These are phyloP conservation scores for Ophiostoma sp. DNA, from an alignment of 2,329 filamentous ascomycete species.

Conservation along the genomic window DNA sequence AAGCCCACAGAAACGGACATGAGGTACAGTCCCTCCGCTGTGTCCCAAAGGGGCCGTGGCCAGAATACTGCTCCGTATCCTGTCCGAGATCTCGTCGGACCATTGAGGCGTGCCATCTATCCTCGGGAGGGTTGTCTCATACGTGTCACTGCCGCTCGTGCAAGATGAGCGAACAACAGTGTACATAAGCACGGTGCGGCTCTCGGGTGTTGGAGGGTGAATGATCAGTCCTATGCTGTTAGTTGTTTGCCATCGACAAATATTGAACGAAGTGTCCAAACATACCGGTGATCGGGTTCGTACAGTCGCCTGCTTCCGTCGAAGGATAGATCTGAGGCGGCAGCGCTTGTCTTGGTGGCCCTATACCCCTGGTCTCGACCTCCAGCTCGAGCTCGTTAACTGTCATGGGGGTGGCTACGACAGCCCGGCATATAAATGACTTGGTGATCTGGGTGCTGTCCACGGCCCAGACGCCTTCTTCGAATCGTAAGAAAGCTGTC, in stretches of 20 bases:
- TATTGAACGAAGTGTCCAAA: background rate
- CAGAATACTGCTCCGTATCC: background rate
- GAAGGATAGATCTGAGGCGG: background rate
- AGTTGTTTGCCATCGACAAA: background rate
- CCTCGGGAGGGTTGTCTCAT: slow-evolving; percentile 15
- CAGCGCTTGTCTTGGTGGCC: background rate
- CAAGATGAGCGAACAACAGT: slow-evolving; percentile 47
- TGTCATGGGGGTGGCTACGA: slow-evolving; percentile 49
- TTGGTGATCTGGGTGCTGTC: slow-evolving; percentile 21
- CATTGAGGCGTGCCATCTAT: slow-evolving; percentile 36
- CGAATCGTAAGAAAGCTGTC: slow-evolving; percentile 53
- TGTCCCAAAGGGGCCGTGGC: background rate
- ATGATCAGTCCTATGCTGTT: slow-evolving; percentile 34
- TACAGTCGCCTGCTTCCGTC: slow-evolving; percentile 21
- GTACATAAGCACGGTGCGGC: slow-evolving; percentile 41
- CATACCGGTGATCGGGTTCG: slow-evolving; percentile 45
- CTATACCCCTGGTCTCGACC: slow-evolving; percentile 32
- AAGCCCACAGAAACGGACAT: slow-evolving; percentile 51
- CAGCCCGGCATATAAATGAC: slow-evolving; percentile 41
- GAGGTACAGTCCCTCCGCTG: slow-evolving; percentile 28
- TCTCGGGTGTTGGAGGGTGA: slow-evolving; percentile 35
- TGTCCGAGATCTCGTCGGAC: slow-evolving; percentile 29
- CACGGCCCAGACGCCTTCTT: slow-evolving; percentile 44
- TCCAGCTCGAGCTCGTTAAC: slow-evolving; percentile 48
- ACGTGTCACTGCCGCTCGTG: slow-evolving; percentile 36